Evolutionary conservation across 495 filamentous ascomycete genomes (phyloP).

Genomic region (Penicillium coffeae): DNA sequence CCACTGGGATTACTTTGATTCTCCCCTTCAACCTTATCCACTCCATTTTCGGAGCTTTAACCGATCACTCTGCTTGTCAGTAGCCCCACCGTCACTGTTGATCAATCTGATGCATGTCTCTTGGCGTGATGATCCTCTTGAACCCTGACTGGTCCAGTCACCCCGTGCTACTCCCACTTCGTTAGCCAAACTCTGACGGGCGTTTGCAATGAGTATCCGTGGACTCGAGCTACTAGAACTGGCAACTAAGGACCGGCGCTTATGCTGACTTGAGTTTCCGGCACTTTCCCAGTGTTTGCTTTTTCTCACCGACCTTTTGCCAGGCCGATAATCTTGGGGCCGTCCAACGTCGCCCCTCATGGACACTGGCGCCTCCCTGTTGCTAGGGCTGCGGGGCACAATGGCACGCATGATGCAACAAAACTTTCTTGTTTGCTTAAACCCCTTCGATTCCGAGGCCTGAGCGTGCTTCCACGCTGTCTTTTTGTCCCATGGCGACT

Average conservation of each 20-base stretch:
- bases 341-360: too few species aligned
- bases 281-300: constrained; percentile 3
- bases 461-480: background rate
- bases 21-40: constrained; percentile 5
- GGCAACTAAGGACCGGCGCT: too few species aligned
- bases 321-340: background rate
- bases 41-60: constrained; percentile 17
- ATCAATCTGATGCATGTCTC: constrained; percentile 28
- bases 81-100: constrained; percentile 11
- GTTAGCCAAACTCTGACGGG: too few species aligned
- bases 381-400: constrained; percentile 8
- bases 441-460: constrained; percentile 1
- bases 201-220: too few species aligned
- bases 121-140: constrained; percentile 15
- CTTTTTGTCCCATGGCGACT: background rate
- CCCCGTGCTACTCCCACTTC: too few species aligned
- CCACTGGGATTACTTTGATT: background rate
- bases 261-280: background rate
- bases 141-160: background rate
- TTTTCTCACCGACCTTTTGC: constrained; percentile 8
- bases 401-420: constrained; percentile 22
- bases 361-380: too few species aligned
- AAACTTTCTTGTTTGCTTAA: constrained; percentile 23
- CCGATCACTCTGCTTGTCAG: constrained; percentile 13
- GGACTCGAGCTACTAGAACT: too few species aligned